Conservation (phyloP, 176 grass and related monocot genomes). For the Saccharum spontaneum region DNA sequence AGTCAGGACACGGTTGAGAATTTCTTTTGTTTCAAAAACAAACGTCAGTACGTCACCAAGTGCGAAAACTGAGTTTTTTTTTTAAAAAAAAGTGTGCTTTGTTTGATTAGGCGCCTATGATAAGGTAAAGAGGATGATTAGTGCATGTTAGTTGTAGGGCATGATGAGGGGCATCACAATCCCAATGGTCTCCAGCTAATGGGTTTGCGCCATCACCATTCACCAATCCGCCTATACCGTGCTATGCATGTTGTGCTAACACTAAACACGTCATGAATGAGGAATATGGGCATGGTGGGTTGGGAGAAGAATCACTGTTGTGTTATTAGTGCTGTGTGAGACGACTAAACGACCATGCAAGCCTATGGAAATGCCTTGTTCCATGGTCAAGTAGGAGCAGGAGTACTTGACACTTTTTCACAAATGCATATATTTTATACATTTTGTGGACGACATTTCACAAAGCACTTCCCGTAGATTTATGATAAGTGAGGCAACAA, state of each 20-base stretch:
- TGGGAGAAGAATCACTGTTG: too few species aligned
- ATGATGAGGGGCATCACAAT: background rate
- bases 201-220: background rate
- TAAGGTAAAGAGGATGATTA: background rate
- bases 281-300: too few species aligned
- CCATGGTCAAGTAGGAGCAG: too few species aligned
- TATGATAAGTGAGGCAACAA: too few species aligned
- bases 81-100: background rate
- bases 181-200: background rate
- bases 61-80: too few species aligned
- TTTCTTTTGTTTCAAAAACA: background rate
- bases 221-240: conserved; percentile 3
- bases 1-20: conserved; percentile 7
- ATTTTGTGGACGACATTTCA: too few species aligned
- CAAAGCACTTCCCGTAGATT: too few species aligned
- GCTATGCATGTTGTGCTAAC: background rate
- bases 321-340: too few species aligned
- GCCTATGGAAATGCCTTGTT: too few species aligned
- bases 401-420: too few species aligned
- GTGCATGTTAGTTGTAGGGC: conserved; percentile 16
- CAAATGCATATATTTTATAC: too few species aligned
- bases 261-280: background rate
- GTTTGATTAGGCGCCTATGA: background rate
- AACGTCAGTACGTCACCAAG: background rate
- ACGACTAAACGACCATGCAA: too few species aligned